Percentiles rank a stretch among this genome's conserved stretches.
Evolutionary conservation across 345 rosid genomes (phyloP).

Genomic region (Laguncularia racemosa): DNA sequence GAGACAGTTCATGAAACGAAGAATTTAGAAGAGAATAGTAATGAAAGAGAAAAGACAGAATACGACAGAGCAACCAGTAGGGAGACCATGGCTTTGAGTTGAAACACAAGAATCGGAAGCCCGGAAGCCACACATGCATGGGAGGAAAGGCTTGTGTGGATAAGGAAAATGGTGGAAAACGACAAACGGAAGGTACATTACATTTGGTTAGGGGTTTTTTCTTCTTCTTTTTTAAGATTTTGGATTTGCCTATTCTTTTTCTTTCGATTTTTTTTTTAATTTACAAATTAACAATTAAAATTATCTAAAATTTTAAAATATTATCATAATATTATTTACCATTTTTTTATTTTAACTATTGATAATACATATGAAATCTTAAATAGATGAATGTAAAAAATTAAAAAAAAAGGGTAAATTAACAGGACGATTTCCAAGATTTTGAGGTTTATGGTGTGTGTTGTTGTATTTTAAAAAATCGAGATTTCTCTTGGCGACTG

Average conservation of each 20-base stretch:
- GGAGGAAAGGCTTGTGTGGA: constrained; percentile 4
- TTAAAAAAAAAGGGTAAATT: too few species aligned
- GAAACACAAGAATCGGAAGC: constrained; percentile 22
- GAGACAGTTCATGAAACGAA: neutral
- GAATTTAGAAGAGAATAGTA: constrained; percentile 2
- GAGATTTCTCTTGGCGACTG: neutral
- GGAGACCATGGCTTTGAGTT: constrained; percentile 2
- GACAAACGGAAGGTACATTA: neutral
- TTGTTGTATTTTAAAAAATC: too few species aligned
- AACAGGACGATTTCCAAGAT: too few species aligned
- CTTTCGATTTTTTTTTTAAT: too few species aligned
- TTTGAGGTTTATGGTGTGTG: too few species aligned
- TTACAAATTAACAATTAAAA: neutral
- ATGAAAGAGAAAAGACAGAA: constrained; percentile 14
- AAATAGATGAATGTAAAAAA: neutral
- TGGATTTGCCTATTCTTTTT: too few species aligned
- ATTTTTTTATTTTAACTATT: too few species aligned
- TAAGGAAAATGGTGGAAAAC: constrained; percentile 4
- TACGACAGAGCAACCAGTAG: constrained; percentile 6
- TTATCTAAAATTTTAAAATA: too few species aligned
- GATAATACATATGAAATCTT: too few species aligned
- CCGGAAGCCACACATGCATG: constrained; percentile 33
- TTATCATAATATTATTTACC: too few species aligned
- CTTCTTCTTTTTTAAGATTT: too few species aligned
- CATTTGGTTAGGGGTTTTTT: too few species aligned